Conservation (phyloP, 129 eudicot genomes). For the Ambrosia trifida region DNA sequence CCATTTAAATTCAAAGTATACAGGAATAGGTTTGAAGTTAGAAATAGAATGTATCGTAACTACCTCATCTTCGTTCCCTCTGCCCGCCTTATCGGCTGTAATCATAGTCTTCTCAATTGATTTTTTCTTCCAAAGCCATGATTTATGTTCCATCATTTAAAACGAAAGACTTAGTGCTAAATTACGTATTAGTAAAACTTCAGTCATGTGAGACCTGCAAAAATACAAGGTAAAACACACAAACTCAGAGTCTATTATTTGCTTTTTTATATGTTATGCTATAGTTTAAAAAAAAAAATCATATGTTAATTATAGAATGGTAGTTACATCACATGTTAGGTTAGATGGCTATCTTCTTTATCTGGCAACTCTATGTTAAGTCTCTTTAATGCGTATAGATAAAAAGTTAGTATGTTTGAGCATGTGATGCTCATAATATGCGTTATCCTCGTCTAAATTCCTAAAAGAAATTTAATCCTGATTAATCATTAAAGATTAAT, state of each 20-base stretch:
- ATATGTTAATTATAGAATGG: not conserved
- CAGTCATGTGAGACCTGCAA: conserved; percentile 29
- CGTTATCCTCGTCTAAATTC: not conserved
- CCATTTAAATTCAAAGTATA: not conserved
- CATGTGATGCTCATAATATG: not conserved
- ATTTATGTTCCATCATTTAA: conserved; percentile 50
- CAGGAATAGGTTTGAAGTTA: not conserved
- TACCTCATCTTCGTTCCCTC: conserved; percentile 60
- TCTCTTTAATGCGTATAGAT: not conserved
- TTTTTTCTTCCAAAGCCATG: conserved; percentile 83
- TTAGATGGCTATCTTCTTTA: not conserved
- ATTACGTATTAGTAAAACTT: conserved; percentile 10
- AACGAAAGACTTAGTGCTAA: conserved; percentile 14
- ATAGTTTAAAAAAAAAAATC: not conserved
- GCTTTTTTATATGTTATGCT: not conserved
- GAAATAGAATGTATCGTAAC: conserved; percentile 4
- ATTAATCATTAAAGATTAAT: not conserved
- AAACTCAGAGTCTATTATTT: conserved; percentile 12
- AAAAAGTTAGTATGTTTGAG: not conserved
- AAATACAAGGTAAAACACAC: not conserved
- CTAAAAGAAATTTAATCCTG: not conserved
- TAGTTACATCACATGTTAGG: not conserved
- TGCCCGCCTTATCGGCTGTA: conserved; percentile 45
- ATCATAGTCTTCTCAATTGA: conserved; percentile 58
- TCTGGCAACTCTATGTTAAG: conserved; percentile 6